Evolutionary conservation across 306 rosid species (phyloP), one percentile per base, ranked within the genome.

Genomic region (Calophaca sinica): DNA sequence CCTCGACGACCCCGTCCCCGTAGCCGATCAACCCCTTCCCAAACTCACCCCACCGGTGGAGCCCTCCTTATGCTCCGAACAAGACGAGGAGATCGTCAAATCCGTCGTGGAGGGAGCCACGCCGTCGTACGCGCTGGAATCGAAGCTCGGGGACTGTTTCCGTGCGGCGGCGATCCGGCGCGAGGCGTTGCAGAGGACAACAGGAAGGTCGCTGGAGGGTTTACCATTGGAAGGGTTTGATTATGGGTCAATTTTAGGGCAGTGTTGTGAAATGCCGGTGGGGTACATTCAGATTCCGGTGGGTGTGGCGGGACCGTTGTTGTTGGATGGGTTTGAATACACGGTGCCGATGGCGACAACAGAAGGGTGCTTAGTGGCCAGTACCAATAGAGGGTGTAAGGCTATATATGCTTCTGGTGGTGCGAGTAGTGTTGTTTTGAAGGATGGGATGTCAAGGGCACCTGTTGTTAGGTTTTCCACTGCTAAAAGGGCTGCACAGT

Each of bases 261-360:
- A 94, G 81, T 94, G 98, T 81, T 94, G 98, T 9, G 98, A 94
- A 62, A 91, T 94, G 98, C 98, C 98, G 35, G 79, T 94, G 9
- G 98, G 98, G 1, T 94, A 76, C 12, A 50, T 94, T 2, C 97
- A 92, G 70, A 86, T 94, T 87, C 98, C 98, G 13, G 97, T 94
- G 72, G 98, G 98, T 13, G 83, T 91, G 0, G 98, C 94, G 9
- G 98, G 98, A 3, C 98, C 98, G 4, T 71, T 94, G 87, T 46
- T 81, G 78, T 84, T 94, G 2, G 93, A 94, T 35, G 97, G 96
- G 39, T 80, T 76, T 7, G 93, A 94, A 79, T 81, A 86, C 59
- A 84, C 90, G 2, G 82, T 94, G 9, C 97, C 98, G 6, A 94
- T 94, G 98, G 98, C 97, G 0, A 94, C 98, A 9, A 94, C 98